Percentiles rank a stretch among this genome's conserved stretches.
phyloP scores from a whole-genome alignment of 768 basidiomycete genomes.

The Tephrocybe sp. region DNA sequence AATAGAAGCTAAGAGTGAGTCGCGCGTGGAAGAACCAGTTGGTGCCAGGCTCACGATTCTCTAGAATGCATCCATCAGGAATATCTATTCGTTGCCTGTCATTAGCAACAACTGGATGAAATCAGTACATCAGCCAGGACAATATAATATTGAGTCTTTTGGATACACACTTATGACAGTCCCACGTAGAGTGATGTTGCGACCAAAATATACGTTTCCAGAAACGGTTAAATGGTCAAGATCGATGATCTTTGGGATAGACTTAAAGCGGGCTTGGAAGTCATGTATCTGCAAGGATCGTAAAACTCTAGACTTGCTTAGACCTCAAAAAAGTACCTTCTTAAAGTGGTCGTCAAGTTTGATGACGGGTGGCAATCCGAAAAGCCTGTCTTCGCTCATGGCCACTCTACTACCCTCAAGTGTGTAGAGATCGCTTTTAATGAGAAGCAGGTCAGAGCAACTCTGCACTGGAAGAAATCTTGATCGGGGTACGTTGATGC shows the following conservation, averaged over 20 bases:
- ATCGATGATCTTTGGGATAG: slow-evolving; percentile 74
- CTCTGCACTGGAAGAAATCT: slow-evolving; percentile 78
- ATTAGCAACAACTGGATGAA: slow-evolving; percentile 47
- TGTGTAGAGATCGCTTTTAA: slow-evolving; percentile 78
- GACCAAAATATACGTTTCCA: slow-evolving; percentile 74
- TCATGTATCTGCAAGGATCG: slow-evolving; percentile 45
- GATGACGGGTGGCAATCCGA: slow-evolving; percentile 71
- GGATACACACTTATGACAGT: slow-evolving; percentile 61
- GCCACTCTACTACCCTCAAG: slow-evolving; percentile 70
- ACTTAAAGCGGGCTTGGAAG: slow-evolving; percentile 80
- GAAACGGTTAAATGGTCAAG: slow-evolving; percentile 82
- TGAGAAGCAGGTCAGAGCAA: slow-evolving; percentile 70
- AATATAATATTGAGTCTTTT: background rate
- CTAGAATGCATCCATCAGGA: slow-evolving; percentile 61
- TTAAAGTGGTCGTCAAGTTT: slow-evolving; percentile 86
- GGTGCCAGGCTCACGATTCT: slow-evolving; percentile 40
- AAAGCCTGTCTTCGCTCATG: slow-evolving; percentile 64
- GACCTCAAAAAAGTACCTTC: slow-evolving; percentile 47
- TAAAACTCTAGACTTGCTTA: slow-evolving; percentile 23
- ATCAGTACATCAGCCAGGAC: background rate
- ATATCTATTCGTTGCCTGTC: slow-evolving; percentile 66
- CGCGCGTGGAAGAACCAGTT: background rate
- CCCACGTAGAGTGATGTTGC: slow-evolving; percentile 67
- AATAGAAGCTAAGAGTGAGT: slow-evolving; percentile 26
- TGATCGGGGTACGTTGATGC: slow-evolving; percentile 79